Evolutionary conservation across 345 rosid species (phyloP).

Genomic region (Pelargonium nanum): DNA sequence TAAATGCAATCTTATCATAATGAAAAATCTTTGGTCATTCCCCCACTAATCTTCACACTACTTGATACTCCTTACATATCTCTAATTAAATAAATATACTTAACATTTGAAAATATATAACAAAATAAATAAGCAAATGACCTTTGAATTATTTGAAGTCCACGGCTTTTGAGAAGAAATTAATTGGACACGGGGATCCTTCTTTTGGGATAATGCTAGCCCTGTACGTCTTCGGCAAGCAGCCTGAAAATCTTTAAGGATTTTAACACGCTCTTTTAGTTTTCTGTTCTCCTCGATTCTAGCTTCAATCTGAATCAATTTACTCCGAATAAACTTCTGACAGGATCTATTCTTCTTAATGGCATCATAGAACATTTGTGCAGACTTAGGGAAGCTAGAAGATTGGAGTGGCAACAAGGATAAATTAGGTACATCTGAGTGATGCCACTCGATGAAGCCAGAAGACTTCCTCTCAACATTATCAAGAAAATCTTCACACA

Average conservation of each 20-base stretch:
- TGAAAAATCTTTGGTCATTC: no score
- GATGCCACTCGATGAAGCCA: slow-evolving; percentile 18
- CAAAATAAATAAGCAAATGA: slow-evolving; percentile 5
- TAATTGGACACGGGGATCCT: slow-evolving; percentile 66
- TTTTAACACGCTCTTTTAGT: slow-evolving; percentile 56
- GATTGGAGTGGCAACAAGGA: slow-evolving; percentile 19
- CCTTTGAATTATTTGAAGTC: slow-evolving; percentile 44
- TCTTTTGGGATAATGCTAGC: slow-evolving; percentile 49
- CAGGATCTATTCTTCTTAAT: slow-evolving; percentile 72
- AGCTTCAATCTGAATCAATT: slow-evolving; percentile 60
- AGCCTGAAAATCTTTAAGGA: slow-evolving; percentile 61
- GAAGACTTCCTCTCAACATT: slow-evolving; percentile 20
- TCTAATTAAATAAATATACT: no score
- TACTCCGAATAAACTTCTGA: slow-evolving; percentile 60
- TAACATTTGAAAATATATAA: not conserved
- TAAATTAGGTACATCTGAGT: slow-evolving; percentile 19
- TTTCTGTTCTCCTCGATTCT: slow-evolving; percentile 76
- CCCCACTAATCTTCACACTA: no score
- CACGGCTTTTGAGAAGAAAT: slow-evolving; percentile 37
- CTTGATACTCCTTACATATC: no score
- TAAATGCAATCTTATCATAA: no score
- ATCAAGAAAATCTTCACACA: slow-evolving; percentile 33
- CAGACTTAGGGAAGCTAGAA: slow-evolving; percentile 62
- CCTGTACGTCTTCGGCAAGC: slow-evolving; percentile 59
- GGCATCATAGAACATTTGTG: slow-evolving; percentile 55